These are phyloP conservation scores for Globisporangium polare DNA, from an alignment of 352 stramenopile genomes.

Conservation along the genomic window DNA sequence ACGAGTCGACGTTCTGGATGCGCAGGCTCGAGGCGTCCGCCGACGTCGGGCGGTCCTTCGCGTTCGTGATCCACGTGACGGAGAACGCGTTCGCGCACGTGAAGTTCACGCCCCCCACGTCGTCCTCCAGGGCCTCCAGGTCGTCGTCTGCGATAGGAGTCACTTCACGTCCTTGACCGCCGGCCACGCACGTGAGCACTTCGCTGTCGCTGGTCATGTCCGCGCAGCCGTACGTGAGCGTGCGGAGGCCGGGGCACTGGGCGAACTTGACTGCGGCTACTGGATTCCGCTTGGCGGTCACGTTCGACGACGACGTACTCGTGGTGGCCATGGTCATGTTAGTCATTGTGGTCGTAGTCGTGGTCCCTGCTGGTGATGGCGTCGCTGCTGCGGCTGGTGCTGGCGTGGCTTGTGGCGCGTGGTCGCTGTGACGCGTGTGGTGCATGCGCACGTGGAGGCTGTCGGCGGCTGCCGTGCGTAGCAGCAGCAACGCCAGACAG, in stretches of 20 bases:
- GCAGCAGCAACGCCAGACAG: slow-evolving; percentile 3
- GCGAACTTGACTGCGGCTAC: not conserved
- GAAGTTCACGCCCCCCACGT: not conserved
- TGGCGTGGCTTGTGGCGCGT: not conserved
- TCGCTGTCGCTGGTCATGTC: not conserved
- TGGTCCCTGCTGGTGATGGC: not conserved
- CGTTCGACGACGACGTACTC: not conserved
- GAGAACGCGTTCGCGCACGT: slow-evolving; percentile 14
- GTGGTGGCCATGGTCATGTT: not conserved
- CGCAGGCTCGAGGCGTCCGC: slow-evolving; percentile 5
- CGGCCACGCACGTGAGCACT: slow-evolving; percentile 9
- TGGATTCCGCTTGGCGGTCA: not conserved
- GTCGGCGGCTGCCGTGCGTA: not conserved
- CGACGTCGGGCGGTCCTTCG: not conserved
- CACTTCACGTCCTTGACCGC: slow-evolving; percentile 3
- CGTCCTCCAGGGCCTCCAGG: not conserved
- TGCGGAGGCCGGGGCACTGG: not conserved
- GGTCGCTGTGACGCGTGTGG: not conserved
- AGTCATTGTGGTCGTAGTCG: not conserved
- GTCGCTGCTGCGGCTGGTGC: not conserved
- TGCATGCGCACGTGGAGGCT: not conserved
- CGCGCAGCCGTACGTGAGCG: not conserved
- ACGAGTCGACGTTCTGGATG: slow-evolving; percentile 4
- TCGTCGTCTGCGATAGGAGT: not conserved
- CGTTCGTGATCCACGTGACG: not conserved